Conservation (phyloP, 2,329 filamentous ascomycete species). For the Fusarium veterinarium region DNA sequence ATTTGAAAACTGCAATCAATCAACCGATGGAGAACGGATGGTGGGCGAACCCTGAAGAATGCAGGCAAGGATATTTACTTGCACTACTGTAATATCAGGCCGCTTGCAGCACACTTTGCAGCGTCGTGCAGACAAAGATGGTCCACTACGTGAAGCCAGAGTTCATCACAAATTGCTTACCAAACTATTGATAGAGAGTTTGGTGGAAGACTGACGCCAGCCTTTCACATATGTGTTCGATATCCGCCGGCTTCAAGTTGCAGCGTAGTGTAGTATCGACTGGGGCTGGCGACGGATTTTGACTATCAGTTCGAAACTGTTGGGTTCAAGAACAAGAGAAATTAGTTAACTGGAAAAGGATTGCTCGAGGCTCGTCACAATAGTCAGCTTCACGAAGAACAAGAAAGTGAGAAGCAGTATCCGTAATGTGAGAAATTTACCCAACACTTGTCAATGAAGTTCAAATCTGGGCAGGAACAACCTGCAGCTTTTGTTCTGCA, state of each 20-base stretch:
- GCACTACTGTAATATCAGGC: conserved; percentile 32
- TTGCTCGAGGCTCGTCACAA: background rate
- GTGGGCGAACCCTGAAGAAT: conserved; percentile 40
- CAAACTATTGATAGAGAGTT: background rate
- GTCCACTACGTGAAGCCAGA: conserved; percentile 26
- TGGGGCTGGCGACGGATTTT: background rate
- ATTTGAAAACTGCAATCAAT: conserved; percentile 1
- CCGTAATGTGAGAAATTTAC: background rate
- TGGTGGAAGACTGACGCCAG: background rate
- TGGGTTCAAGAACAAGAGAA: background rate
- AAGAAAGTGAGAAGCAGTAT: background rate
- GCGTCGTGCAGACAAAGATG: conserved; percentile 11
- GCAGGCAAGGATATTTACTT: conserved; percentile 37
- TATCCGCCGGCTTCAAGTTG: background rate
- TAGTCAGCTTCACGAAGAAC: background rate
- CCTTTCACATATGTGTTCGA: background rate
- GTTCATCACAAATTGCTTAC: background rate
- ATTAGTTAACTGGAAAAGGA: background rate
- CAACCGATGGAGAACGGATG: background rate
- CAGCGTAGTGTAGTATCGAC: background rate
- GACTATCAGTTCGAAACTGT: background rate
- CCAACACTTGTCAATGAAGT: background rate
- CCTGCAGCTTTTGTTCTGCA: background rate
- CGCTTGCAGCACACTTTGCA: conserved; percentile 42
- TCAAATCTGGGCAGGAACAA: background rate